Conservation (phyloP, 495 filamentous ascomycete genomes). For the Lasiosphaeris hirsuta region DNA sequence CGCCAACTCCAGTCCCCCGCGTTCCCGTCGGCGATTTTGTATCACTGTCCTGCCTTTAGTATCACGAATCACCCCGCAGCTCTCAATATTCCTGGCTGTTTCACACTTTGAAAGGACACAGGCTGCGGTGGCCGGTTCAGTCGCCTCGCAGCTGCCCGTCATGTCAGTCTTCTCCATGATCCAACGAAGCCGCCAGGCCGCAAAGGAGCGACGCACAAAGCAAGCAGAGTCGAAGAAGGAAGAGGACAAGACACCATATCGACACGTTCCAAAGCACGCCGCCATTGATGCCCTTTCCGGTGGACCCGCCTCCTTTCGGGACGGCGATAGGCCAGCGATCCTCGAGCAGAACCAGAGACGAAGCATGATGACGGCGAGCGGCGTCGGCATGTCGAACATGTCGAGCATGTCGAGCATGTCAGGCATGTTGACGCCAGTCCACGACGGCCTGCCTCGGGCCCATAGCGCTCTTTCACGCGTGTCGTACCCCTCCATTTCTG, state of each 20-base stretch:
- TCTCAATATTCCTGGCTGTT: neutral
- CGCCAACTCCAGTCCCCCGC: neutral
- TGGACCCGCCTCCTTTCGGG: slow-evolving; percentile 48
- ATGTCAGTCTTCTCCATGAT: slow-evolving; percentile 56
- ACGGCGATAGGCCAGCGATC: slow-evolving; percentile 39
- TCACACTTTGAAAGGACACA: neutral
- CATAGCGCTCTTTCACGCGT: slow-evolving; percentile 42
- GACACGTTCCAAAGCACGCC: slow-evolving; percentile 56
- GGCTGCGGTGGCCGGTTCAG: neutral
- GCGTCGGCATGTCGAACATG: slow-evolving; percentile 25
- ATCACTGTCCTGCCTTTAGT: no score
- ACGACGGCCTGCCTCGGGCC: slow-evolving; percentile 37
- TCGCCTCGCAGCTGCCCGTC: neutral
- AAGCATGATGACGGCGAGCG: slow-evolving; percentile 37
- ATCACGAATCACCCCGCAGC: neutral
- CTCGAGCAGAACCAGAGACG: slow-evolving; percentile 42
- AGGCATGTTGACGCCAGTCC: slow-evolving; percentile 14
- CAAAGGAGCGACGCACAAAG: slow-evolving; percentile 48
- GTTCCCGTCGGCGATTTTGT: no score
- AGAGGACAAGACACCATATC: slow-evolving; percentile 44
- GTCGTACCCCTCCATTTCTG: slow-evolving; percentile 35
- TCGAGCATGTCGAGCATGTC: slow-evolving; percentile 6
- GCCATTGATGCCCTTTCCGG: slow-evolving; percentile 53
- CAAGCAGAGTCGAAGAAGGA: slow-evolving; percentile 39
- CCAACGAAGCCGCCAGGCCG: slow-evolving; percentile 44